Evolutionary conservation across 2,329 filamentous ascomycete genomes (phyloP).

Genomic region (Neopestalotiopsis rosae): DNA sequence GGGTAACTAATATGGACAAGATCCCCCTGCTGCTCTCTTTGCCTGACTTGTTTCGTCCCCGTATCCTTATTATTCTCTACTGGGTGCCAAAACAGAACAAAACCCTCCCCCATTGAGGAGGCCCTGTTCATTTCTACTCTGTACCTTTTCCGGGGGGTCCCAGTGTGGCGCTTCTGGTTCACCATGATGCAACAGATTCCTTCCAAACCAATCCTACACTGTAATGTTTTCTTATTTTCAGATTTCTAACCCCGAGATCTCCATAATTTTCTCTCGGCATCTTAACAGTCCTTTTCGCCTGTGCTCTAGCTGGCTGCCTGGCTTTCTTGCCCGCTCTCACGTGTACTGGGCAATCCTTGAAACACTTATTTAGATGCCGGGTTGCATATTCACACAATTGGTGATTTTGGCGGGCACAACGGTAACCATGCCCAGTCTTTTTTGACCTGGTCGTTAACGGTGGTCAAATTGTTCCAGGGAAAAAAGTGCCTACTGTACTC

Average conservation of each 20-base stretch:
- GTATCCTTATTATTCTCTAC: neutral
- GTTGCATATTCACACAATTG: neutral
- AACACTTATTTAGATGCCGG: constrained; percentile 5
- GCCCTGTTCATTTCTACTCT: neutral
- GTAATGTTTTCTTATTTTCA: constrained; percentile 1
- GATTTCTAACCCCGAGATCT: neutral
- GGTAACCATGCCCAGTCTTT: neutral
- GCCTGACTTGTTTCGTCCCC: neutral
- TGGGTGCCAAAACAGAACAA: too few relatives aligned
- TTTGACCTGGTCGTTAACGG: neutral
- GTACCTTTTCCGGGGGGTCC: neutral
- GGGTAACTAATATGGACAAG: neutral
- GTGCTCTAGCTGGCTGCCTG: neutral
- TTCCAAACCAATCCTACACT: constrained; percentile 1
- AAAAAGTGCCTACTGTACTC: neutral
- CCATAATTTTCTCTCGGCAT: constrained; percentile 4
- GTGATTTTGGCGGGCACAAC: neutral
- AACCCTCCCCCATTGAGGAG: neutral
- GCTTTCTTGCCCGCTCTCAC: neutral
- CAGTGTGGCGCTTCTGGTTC: neutral
- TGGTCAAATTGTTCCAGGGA: neutral
- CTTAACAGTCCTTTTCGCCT: neutral
- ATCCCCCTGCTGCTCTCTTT: neutral
- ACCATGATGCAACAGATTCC: neutral
- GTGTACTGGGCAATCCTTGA: constrained; percentile 7